These are phyloP conservation scores for Floccularia luteovirens DNA, from an alignment of 768 basidiomycete genomes.

Conservation along the genomic window DNA sequence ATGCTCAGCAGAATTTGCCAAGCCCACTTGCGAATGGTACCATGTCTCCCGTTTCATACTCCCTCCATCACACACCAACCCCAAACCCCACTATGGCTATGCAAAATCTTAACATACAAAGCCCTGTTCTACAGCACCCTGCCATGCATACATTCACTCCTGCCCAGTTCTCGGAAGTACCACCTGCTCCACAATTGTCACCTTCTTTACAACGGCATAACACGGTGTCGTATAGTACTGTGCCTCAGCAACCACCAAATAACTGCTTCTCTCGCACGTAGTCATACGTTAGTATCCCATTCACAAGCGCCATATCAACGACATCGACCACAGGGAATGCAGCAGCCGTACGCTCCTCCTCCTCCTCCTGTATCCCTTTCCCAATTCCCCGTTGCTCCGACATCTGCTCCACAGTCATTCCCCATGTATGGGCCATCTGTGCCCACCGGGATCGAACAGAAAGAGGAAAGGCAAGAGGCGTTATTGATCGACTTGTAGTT, in stretches of 20 bases:
- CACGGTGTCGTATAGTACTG: slow-evolving; percentile 22
- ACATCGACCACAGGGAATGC: slow-evolving; percentile 19
- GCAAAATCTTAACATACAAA: neutral
- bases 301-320: slow-evolving; percentile 15
- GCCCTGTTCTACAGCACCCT: neutral
- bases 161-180: slow-evolving; percentile 10
- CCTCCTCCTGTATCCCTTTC: slow-evolving; percentile 31
- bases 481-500: slow-evolving; percentile 43
- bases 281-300: slow-evolving; percentile 15
- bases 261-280: slow-evolving; percentile 7
- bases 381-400: slow-evolving; percentile 61
- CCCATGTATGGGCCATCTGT: slow-evolving; percentile 41
- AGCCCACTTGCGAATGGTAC: slow-evolving; percentile 3
- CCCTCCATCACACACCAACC: slow-evolving; percentile 5
- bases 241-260: slow-evolving; percentile 11
- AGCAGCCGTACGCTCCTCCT: slow-evolving; percentile 16
- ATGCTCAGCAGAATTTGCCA: slow-evolving; percentile 2
- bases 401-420: slow-evolving; percentile 46
- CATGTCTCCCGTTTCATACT: slow-evolving; percentile 3
- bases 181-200: slow-evolving; percentile 15
- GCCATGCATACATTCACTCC: slow-evolving; percentile 16
- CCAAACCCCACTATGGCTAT: slow-evolving; percentile 4
- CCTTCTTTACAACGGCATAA: slow-evolving; percentile 23
- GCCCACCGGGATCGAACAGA: slow-evolving; percentile 39
- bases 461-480: slow-evolving; percentile 62